Evolutionary conservation across 1,284 basidiomycete genomes (phyloP), one percentile per base, ranked within the genome.

Genomic region (Ganoderma lingzhi): DNA sequence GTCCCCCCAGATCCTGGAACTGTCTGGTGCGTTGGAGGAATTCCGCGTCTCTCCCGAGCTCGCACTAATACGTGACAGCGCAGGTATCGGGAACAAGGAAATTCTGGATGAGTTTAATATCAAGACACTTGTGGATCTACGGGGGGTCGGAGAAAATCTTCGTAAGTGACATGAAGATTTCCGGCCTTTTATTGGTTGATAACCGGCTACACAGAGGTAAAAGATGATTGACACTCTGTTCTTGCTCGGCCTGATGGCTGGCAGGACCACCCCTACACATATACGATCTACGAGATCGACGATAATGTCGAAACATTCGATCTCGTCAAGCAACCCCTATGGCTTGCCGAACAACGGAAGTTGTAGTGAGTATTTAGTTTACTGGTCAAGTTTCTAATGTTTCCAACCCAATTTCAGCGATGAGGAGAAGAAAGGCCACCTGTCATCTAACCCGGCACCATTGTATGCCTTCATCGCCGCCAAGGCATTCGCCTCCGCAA

Each of bases 111-210:
- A 81, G 58, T 75, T 80, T 55, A 82, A 82, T 0, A 78, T 90
- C 30, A 45, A 72, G 15, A 76, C 80, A 6, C 44, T 84, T 19
- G 82, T 88, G 9, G 83, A 88, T 58, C 77, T 90, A 3, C 85
- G 85, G 4, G 87, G 88, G 6, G 90, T 91, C 0, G 89, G 89
- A 10, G 85, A 87, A 69, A 80, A 84, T 32, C 87, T 86, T 62
- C 83, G 84, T 76, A 86, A 87, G 85, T 67, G 74, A 37, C 35
- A 6, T 48, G 23, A 12, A 9, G 6, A 35, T n/a, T 23, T 39
- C 3, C 45, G 39, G 3, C 35, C 35, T 23, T 23, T 32, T 62
- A 1, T 30, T 42, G 48, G 12, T 41, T 28, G 32, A 32, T 44
- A 19, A 19, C 28, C 39, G 23, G 14, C 28, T 15, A 56, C 55